A percentile compares a stretch with the other conserved stretches of the same genome.
Conservation (phyloP, 2,329 filamentous ascomycete species). For the Esteya vermicola region DNA sequence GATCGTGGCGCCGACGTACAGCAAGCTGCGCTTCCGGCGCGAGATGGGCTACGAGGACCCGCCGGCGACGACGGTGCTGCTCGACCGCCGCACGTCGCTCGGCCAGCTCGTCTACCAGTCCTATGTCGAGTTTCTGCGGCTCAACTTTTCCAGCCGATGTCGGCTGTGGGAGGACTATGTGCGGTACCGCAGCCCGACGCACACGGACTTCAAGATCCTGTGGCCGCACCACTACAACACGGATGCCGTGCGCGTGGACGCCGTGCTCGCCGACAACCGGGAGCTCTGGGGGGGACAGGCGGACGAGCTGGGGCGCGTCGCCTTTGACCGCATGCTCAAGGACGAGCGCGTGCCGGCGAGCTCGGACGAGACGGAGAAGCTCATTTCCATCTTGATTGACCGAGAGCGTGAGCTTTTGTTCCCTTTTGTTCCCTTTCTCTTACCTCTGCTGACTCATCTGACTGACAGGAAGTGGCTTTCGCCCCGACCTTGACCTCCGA, state of each 20-base stretch:
- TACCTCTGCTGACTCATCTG: neutral
- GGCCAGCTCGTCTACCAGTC: conserved; percentile 68
- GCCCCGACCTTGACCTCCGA: conserved; percentile 3
- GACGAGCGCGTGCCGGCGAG: conserved; percentile 4
- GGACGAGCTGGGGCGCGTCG: conserved; percentile 3
- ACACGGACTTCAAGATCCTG: conserved; percentile 45
- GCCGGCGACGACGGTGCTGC: conserved; percentile 36
- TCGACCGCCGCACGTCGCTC: conserved; percentile 63
- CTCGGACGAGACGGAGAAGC: conserved; percentile 8
- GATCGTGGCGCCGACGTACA: conserved; percentile 47
- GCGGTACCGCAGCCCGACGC: conserved; percentile 64
- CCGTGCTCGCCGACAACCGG: conserved; percentile 35
- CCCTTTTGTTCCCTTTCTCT: neutral
- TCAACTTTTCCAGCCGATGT: conserved; percentile 67
- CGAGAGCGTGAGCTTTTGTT: conserved; percentile 3
- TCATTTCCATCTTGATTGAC: conserved; percentile 8
- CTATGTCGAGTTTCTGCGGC: conserved; percentile 62
- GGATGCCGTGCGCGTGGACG: conserved; percentile 39
- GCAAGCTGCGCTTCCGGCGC: conserved; percentile 41
- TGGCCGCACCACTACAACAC: conserved; percentile 26
- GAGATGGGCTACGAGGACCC: conserved; percentile 31
- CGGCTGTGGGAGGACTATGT: conserved; percentile 75
- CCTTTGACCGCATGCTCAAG: conserved; percentile 7
- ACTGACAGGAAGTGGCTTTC: conserved; percentile 6
- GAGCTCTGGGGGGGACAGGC: conserved; percentile 28